Evolutionary conservation across 495 filamentous ascomycete species (phyloP).

Genomic region (Gamarada debralockiae): DNA sequence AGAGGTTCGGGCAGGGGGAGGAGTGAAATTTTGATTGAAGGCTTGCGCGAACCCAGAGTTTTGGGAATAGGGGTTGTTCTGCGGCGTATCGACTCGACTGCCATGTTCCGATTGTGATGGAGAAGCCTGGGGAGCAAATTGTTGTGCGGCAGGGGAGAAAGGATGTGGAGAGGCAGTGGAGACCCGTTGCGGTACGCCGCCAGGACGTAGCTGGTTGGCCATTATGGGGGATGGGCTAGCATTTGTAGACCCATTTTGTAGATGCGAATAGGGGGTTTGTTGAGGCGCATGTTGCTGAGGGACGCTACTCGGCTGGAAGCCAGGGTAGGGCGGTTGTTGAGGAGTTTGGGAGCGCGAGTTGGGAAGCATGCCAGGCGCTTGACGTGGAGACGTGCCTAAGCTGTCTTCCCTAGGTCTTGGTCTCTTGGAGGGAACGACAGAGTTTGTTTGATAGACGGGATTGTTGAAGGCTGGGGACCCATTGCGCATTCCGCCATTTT

Average conservation of each 20-base stretch:
- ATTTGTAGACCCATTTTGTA: constrained; percentile 75
- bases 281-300: constrained; percentile 53
- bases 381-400: constrained; percentile 76
- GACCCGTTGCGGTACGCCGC: constrained; percentile 70
- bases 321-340: constrained; percentile 63
- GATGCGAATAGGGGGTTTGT: constrained; percentile 72
- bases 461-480: constrained; percentile 66
- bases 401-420: constrained; percentile 79
- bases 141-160: constrained; percentile 76
- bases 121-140: constrained; percentile 71
- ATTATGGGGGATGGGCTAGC: constrained; percentile 85
- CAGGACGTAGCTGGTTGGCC: constrained; percentile 65
- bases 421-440: constrained; percentile 84
- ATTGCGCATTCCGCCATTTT: constrained; percentile 80
- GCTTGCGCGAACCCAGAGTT: constrained; percentile 55
- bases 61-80: constrained; percentile 57
- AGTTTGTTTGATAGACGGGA: constrained; percentile 72
- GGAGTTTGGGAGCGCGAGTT: constrained; percentile 92
- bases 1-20: constrained; percentile 45
- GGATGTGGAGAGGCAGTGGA: constrained; percentile 89
- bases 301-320: constrained; percentile 56
- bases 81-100: constrained; percentile 69
- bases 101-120: constrained; percentile 74
- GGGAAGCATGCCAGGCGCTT: constrained; percentile 66
- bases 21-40: constrained; percentile 47